Evolutionary conservation across 78 protist genomes (phyloP), one percentile per base, ranked within the genome.

Genomic region (Dictyostelium firmibasis): DNA sequence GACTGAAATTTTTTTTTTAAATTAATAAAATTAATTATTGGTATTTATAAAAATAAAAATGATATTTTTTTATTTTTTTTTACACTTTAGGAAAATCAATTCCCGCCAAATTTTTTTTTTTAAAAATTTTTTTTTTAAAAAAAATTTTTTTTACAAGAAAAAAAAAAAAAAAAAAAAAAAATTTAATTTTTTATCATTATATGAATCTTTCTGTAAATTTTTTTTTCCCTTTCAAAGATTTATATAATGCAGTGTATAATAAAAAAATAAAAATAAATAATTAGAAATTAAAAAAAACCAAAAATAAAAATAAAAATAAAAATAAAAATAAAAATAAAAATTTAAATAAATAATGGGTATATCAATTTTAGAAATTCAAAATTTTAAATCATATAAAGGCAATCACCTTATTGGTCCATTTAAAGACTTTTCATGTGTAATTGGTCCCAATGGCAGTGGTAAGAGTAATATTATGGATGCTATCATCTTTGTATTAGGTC

Each of bases 391-490:
- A 8, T 99, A 99, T 94, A 70, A 62, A 1, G 99, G 99, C 0
- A 0, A 23, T 13, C 99, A 96, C 25, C 14, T 29, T 20, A 79
- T 99, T n/a, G 99, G 99, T 0, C 99, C 99, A 1, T 98, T 98
- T 74, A 20, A n/a, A 31, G 81, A 96, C 64, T 99, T 99, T 85
- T 92, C 98, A 16, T 97, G 99, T 31, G 84, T 99, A n/a, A 98
- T 99, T 43, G 99, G 99, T 0, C 99, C 99, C 16, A 99, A 99
- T 44, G 99, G 99, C 20, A 25, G 97, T 0, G 99, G 99, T 41
- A 99, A 99, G 38, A 96, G 98, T 31, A 99, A 99, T 81, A 29
- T 98, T 23, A 98, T 98, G 99, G 99, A 99, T 36, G 99, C 99
- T 33, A 96, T 99, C 78, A 64, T 96, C 27, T 99, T 99, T 78